phyloP scores from a whole-genome alignment of 1,284 basidiomycete species.

The Entoloma clypeatum region DNA sequence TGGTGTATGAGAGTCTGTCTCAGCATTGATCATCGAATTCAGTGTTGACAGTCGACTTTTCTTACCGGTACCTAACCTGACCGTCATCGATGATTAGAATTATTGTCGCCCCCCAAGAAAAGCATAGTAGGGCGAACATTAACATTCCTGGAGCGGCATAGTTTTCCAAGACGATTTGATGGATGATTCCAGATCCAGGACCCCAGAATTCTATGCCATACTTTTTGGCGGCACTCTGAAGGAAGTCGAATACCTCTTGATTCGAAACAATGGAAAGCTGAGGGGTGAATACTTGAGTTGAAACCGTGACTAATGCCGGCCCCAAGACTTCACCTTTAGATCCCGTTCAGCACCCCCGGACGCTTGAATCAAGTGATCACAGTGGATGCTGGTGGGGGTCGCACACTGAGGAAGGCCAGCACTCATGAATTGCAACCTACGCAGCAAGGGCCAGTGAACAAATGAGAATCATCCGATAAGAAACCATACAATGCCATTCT shows the following conservation, averaged over 20 bases:
- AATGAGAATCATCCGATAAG: background rate
- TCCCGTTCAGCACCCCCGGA: conserved; percentile 79
- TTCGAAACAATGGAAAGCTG: conserved; percentile 86
- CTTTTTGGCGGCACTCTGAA: conserved; percentile 92
- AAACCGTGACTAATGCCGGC: background rate
- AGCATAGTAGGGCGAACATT: conserved; percentile 49
- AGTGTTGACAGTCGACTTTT: conserved; percentile 2
- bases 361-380: conserved; percentile 97
- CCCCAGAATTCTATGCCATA: conserved; percentile 97
- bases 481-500: conserved; percentile 74
- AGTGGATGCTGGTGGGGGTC: conserved; percentile 89
- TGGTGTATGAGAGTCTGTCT: conserved; percentile 91
- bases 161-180: conserved; percentile 98
- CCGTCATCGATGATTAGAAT: conserved; percentile 9
- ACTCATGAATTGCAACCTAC: conserved; percentile 96
- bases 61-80: conserved; percentile 72
- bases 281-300: conserved; percentile 9
- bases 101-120: no score
- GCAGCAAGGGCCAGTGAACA: no score
- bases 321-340: conserved; percentile 53
- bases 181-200: conserved; percentile 94
- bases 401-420: conserved; percentile 85
- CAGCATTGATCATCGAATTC: conserved; percentile 9
- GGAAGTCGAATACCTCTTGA: conserved; percentile 97
- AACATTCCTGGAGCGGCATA: conserved; percentile 89